phyloP scores from a whole-genome alignment of 805 yeast genomes.

The Wickerhamiella allomyrinae region DNA sequence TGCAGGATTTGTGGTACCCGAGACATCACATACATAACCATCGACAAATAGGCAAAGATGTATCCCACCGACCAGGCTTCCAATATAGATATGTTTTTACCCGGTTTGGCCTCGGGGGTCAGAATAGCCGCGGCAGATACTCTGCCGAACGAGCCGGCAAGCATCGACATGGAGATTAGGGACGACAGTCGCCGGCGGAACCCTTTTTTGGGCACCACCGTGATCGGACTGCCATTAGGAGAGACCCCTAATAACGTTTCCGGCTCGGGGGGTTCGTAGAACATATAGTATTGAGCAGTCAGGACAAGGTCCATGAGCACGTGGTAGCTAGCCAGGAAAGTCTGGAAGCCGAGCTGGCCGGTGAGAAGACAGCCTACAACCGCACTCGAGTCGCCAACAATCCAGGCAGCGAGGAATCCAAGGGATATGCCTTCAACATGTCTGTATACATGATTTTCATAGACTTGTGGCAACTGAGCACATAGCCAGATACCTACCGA shows the following conservation, averaged over 20 bases:
- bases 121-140: neutral
- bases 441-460: conserved; percentile 40
- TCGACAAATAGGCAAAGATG: conserved; percentile 64
- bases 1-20: conserved; percentile 74
- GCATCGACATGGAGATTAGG: neutral
- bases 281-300: conserved; percentile 58
- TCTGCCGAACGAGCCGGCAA: conserved; percentile 7
- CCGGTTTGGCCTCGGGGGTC: neutral
- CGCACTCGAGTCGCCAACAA: conserved; percentile 46
- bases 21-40: conserved; percentile 58
- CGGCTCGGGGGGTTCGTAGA: conserved; percentile 23
- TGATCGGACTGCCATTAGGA: conserved; percentile 4
- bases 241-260: conserved; percentile 16
- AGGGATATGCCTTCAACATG: conserved; percentile 57
- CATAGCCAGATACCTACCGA: conserved; percentile 52
- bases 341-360: conserved; percentile 68
- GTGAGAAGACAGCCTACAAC: conserved; percentile 62
- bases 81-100: neutral
- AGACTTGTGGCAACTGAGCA: conserved; percentile 62
- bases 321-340: conserved; percentile 57
- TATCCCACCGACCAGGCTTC: conserved; percentile 24
- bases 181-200: neutral
- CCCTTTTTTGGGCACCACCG: neutral
- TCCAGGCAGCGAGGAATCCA: conserved; percentile 48
- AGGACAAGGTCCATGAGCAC: conserved; percentile 55